These are phyloP conservation scores for Fomitopsis pinicola DNA, from an alignment of 1,284 basidiomycete genomes.

Conservation along the genomic window DNA sequence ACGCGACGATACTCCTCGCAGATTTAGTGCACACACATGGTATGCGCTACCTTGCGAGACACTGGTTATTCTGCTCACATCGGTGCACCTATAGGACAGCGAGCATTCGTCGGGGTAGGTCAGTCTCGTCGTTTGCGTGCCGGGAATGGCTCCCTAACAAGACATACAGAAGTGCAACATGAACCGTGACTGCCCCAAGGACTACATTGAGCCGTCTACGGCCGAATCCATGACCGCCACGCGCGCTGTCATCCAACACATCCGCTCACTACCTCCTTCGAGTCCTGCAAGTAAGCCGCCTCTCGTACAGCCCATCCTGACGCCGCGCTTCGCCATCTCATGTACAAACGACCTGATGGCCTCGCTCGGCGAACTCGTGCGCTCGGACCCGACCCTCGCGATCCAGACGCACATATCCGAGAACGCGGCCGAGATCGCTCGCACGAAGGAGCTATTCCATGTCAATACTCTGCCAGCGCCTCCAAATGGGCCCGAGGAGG, in stretches of 20 bases:
- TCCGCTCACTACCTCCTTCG: conserved; percentile 46
- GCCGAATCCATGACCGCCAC: conserved; percentile 60
- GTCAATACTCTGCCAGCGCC: conserved; percentile 13
- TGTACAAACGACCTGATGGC: conserved; percentile 75
- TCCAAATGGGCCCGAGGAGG: not conserved
- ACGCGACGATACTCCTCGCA: conserved; percentile 79
- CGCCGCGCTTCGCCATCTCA: conserved; percentile 94
- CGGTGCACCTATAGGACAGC: conserved; percentile 55
- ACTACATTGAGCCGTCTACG: conserved; percentile 71
- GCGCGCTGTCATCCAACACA: conserved; percentile 62
- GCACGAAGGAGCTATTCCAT: conserved; percentile 67
- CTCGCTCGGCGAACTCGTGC: conserved; percentile 59
- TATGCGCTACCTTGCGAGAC: conserved; percentile 24
- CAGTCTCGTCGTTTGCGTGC: conserved; percentile 4
- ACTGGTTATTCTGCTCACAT: not conserved
- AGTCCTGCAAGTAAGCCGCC: conserved; percentile 19
- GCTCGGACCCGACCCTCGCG: conserved; percentile 52
- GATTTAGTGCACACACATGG: conserved; percentile 68
- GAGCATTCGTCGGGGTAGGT: conserved; percentile 80
- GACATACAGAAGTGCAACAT: conserved; percentile 85
- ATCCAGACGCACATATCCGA: conserved; percentile 96
- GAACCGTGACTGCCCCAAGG: conserved; percentile 70
- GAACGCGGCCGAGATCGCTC: conserved; percentile 73
- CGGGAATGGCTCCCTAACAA: not conserved
- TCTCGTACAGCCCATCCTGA: conserved; percentile 87